These are phyloP conservation scores for Nicotiana attenuata DNA, from an alignment of 257 asterid genomes.

Conservation along the genomic window DNA sequence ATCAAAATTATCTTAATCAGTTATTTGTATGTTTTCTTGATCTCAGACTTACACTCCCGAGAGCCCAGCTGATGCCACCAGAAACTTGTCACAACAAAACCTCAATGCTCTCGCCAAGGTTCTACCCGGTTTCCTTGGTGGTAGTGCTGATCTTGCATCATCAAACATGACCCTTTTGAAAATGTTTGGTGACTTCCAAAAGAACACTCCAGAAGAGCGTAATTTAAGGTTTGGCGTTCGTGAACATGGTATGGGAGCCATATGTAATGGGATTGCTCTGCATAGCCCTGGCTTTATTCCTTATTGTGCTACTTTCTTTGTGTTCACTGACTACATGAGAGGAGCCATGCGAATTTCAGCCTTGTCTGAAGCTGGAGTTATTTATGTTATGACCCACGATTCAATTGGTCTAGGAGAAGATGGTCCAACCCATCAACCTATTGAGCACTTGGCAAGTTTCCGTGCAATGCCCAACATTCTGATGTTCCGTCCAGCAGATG, in stretches of 20 bases:
- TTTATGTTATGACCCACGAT: slow-evolving; percentile 73
- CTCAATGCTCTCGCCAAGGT: slow-evolving; percentile 74
- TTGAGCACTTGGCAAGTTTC: slow-evolving; percentile 72
- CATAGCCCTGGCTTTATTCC: slow-evolving; percentile 83
- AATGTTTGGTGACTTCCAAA: slow-evolving; percentile 73
- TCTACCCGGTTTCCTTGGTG: slow-evolving; percentile 81
- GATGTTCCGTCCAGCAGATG: slow-evolving; percentile 87
- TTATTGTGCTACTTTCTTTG: slow-evolving; percentile 82
- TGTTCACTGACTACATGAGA: slow-evolving; percentile 92
- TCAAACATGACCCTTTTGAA: slow-evolving; percentile 85
- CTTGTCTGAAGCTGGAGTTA: slow-evolving; percentile 56
- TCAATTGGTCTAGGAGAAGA: slow-evolving; percentile 75
- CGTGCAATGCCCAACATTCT: slow-evolving; percentile 73
- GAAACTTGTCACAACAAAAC: slow-evolving; percentile 58
- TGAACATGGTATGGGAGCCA: slow-evolving; percentile 84
- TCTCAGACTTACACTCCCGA: slow-evolving; percentile 59
- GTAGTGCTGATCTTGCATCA: slow-evolving; percentile 90
- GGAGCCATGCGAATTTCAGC: slow-evolving; percentile 88
- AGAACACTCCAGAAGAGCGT: slow-evolving; percentile 63
- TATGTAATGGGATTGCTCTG: slow-evolving; percentile 69
- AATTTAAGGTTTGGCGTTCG: slow-evolving; percentile 66
- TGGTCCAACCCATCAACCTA: slow-evolving; percentile 77
- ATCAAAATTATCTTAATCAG: not conserved
- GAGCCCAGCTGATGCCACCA: slow-evolving; percentile 63
- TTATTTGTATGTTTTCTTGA: slow-evolving; percentile 2